Evolutionary conservation across 345 rosid species (phyloP).

Genomic region (Arabis hirsuta): DNA sequence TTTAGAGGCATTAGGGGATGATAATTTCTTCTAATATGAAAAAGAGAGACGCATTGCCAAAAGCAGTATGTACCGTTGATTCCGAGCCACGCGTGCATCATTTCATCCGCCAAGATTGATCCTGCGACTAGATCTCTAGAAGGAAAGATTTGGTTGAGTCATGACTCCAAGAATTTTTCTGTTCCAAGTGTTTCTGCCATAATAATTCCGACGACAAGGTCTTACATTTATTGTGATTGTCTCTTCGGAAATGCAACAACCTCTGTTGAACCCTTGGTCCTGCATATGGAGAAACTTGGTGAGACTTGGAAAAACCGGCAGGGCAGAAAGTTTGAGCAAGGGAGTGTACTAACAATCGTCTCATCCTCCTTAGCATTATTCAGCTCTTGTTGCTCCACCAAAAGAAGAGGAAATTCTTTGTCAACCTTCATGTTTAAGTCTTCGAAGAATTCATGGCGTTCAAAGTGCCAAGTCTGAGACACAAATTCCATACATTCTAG

Average conservation of each 20-base stretch:
- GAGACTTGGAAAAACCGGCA: background rate
- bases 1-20: too few species aligned
- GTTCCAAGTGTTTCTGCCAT: too few species aligned
- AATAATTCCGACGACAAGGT: too few species aligned
- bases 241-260: too few species aligned
- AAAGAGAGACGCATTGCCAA: too few species aligned
- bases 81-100: too few species aligned
- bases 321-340: constrained; percentile 3
- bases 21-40: too few species aligned
- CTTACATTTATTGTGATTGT: too few species aligned
- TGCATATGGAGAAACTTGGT: constrained; percentile 31
- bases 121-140: constrained; percentile 71
- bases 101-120: constrained; percentile 59
- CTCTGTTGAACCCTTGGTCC: constrained; percentile 36
- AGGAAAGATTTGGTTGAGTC: background rate
- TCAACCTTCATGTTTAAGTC: constrained; percentile 82
- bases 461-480: constrained; percentile 72
- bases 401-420: constrained; percentile 81
- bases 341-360: constrained; percentile 55
- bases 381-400: constrained; percentile 81
- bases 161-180: background rate
- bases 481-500: constrained; percentile 86
- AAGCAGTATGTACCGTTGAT: too few species aligned
- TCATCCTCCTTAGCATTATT: constrained; percentile 81
- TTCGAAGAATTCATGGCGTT: constrained; percentile 82